These are phyloP conservation scores for Mrakia frigida DNA, from an alignment of 768 basidiomycete genomes.

Conservation along the genomic window DNA sequence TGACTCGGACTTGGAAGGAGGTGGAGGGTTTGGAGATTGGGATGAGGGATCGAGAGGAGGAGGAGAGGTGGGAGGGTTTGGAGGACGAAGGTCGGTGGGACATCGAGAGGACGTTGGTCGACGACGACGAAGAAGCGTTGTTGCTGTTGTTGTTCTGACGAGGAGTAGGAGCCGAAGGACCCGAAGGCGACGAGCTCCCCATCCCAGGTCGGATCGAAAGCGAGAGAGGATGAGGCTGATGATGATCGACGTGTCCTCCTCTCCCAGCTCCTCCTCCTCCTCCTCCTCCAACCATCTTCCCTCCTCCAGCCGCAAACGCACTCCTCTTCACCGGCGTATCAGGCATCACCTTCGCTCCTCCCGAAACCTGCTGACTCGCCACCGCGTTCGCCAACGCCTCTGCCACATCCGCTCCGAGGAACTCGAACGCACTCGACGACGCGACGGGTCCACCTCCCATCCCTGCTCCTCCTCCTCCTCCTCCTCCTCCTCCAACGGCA, in stretches of 20 bases:
- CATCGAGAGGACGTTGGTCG: constrained; percentile 26
- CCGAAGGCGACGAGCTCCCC: constrained; percentile 26
- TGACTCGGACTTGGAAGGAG: constrained; percentile 22
- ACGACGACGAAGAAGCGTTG: constrained; percentile 6
- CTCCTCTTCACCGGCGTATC: constrained; percentile 41
- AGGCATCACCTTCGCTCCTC: constrained; percentile 36
- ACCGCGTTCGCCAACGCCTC: constrained; percentile 31
- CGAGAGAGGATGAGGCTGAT: constrained; percentile 31
- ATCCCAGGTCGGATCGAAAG: constrained; percentile 16
- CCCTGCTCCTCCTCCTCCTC: neutral
- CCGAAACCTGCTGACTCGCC: constrained; percentile 23
- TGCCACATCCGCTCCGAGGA: constrained; percentile 31
- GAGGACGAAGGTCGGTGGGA: constrained; percentile 26
- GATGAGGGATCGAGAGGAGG: constrained; percentile 21
- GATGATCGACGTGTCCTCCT: neutral
- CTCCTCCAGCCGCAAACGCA: constrained; percentile 28
- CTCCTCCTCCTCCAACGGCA: neutral
- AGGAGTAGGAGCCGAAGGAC: constrained; percentile 2
- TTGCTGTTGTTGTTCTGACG: no score
- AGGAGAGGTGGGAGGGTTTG: constrained; percentile 28
- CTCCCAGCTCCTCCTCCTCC: neutral
- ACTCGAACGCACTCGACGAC: constrained; percentile 27
- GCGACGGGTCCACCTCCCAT: constrained; percentile 6
- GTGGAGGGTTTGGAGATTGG: constrained; percentile 20
- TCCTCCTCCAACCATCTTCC: neutral